phyloP scores from a whole-genome alignment of 2,329 filamentous ascomycete species.

The Aureobasidium sp. region DNA sequence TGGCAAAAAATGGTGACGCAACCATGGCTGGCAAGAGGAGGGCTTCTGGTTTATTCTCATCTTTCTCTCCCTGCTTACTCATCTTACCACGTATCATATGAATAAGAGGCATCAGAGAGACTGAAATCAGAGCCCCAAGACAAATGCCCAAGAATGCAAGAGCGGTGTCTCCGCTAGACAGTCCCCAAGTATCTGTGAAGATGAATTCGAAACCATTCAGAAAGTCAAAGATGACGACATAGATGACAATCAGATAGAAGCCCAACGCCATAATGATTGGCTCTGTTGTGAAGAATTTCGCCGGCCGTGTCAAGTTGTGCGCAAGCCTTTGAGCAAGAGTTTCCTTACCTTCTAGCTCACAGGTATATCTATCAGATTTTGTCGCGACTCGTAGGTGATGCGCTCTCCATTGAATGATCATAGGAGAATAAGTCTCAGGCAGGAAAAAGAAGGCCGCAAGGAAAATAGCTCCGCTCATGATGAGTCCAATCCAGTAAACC shows the following conservation, averaged over 20 bases:
- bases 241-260: conserved; percentile 45
- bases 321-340: conserved; percentile 17
- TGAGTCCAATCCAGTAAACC: conserved; percentile 30
- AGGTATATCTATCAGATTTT: conserved; percentile 35
- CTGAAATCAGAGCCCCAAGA: conserved; percentile 34
- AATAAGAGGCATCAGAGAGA: conserved; percentile 31
- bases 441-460: conserved; percentile 31
- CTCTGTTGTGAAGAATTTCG: conserved; percentile 33
- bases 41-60: conserved; percentile 24
- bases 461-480: conserved; percentile 13
- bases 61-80: conserved; percentile 8
- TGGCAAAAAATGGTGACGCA: conserved; percentile 35
- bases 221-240: conserved; percentile 48
- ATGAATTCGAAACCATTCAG: conserved; percentile 45
- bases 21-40: conserved; percentile 38
- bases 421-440: conserved; percentile 41
- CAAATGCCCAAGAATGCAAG: conserved; percentile 40
- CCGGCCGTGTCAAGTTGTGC: conserved; percentile 17
- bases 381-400: conserved; percentile 24
- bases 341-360: conserved; percentile 32
- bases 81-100: conserved; percentile 9
- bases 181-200: conserved; percentile 37
- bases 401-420: conserved; percentile 25
- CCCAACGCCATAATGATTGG: conserved; percentile 40
- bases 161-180: conserved; percentile 35